phyloP scores from a whole-genome alignment of 106 monocot genomes.

The Narthecium ossifragum region DNA sequence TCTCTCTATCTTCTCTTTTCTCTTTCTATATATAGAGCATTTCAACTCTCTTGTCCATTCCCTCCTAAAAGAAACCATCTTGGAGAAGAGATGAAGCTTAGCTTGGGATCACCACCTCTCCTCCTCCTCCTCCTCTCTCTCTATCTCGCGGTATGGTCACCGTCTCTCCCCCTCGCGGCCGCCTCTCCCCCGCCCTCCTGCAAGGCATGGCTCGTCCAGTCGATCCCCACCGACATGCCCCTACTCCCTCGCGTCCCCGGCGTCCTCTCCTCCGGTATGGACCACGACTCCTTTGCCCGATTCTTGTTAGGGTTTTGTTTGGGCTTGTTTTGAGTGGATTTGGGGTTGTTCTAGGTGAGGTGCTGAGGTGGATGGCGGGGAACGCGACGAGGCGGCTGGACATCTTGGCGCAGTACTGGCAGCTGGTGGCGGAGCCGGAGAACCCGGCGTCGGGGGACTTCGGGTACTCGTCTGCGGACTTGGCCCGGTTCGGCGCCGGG shows the following conservation, averaged over 20 bases:
- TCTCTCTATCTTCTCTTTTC: too few species aligned
- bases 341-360: conserved; percentile 38
- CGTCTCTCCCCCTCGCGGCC: neutral
- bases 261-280: conserved; percentile 79
- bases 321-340: neutral
- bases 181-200: conserved; percentile 31
- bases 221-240: conserved; percentile 95
- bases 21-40: neutral
- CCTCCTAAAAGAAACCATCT: neutral
- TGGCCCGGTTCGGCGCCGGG: conserved; percentile 59
- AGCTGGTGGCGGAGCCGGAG: conserved; percentile 55
- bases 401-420: conserved; percentile 88
- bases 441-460: conserved; percentile 76
- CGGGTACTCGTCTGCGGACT: conserved; percentile 63
- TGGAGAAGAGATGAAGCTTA: neutral
- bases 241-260: conserved; percentile 60
- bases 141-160: conserved; percentile 4
- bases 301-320: neutral
- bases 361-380: conserved; percentile 79
- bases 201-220: conserved; percentile 93
- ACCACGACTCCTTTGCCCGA: neutral
- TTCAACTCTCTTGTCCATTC: too few species aligned
- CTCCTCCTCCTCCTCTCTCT: neutral
- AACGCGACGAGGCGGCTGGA: conserved; percentile 71
- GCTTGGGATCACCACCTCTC: neutral